Percentiles rank a stretch among this genome's conserved stretches.
phyloP scores from a whole-genome alignment of 2,329 filamentous ascomycete genomes.

The Escovopsis sp. region DNA sequence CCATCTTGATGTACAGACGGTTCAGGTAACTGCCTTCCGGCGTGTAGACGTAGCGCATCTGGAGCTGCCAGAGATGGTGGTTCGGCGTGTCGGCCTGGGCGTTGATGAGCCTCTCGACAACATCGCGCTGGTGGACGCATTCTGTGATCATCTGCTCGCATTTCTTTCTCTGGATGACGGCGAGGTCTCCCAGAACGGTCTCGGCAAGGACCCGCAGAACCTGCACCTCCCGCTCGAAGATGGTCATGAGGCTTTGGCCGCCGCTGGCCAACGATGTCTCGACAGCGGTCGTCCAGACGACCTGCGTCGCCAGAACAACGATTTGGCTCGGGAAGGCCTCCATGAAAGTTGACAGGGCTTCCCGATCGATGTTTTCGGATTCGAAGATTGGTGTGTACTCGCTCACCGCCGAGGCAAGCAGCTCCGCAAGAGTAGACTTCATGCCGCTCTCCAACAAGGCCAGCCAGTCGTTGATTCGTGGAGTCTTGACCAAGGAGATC shows the following conservation, averaged over 20 bases:
- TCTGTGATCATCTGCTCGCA: conserved; percentile 98
- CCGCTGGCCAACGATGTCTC: conserved; percentile 61
- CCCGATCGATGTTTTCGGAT: conserved; percentile 52
- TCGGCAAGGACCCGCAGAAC: conserved; percentile 75
- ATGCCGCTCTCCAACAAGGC: conserved; percentile 81
- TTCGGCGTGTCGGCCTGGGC: conserved; percentile 58
- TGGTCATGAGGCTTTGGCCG: conserved; percentile 49
- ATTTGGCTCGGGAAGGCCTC: conserved; percentile 80
- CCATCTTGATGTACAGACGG: conserved; percentile 86
- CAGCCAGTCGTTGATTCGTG: conserved; percentile 98
- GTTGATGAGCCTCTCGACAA: conserved; percentile 72
- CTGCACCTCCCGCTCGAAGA: conserved; percentile 73
- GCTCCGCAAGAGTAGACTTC: conserved; percentile 84
- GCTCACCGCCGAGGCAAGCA: conserved; percentile 73
- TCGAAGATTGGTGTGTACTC: conserved; percentile 69
- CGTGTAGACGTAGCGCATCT: conserved; percentile 91
- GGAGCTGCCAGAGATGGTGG: conserved; percentile 85
- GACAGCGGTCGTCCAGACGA: conserved; percentile 81
- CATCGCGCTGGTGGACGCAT: conserved; percentile 92
- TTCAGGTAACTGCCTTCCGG: conserved; percentile 67
- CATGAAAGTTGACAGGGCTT: conserved; percentile 67
- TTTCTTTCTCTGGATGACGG: conserved; percentile 79
- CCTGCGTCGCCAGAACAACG: conserved; percentile 86
- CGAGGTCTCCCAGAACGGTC: conserved; percentile 80
- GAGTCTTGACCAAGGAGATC: conserved; percentile 83